Evolutionary conservation across 2,329 filamentous ascomycete genomes (phyloP), one percentile per base, ranked within the genome.

Genomic region (Colletotrichum sp.): DNA sequence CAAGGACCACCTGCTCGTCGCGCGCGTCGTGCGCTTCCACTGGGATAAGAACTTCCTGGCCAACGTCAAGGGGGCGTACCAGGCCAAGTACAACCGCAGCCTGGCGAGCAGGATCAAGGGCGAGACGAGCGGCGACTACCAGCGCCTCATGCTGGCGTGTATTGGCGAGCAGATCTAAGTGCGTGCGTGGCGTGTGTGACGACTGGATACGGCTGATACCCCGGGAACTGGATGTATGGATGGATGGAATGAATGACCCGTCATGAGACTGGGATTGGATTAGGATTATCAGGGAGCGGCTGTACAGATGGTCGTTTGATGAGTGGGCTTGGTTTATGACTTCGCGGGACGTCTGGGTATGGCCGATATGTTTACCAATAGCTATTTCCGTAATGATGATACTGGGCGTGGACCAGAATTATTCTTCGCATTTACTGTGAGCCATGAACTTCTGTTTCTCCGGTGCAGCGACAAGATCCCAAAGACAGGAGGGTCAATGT

Each of bases 91-190:
- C 84, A 89, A 91, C 79, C 92, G 87, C 80, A 93, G 92, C 77
- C 85, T 99, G 72, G 89, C 90, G 13, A 88, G 88, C 72, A 89
- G 95, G 64, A 94, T 99, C 81, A 91, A 91, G 82, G 92, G 93
- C 4, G 96, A 99, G 88, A 98, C 95, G 7, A 95, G 94, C 77
- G 95, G 96, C 6, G 94, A 98, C 84, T 98, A 97, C 80, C 89
- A 95, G 86, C 90, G 87, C 79, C 85, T 96, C 81, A 89, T 98
- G 90, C 85, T 98, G 78, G 95, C 94, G n/a, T 91, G 89, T 70
- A 85, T 92, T 67, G 90, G 89, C 21, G 89, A 90, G 79, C 72
- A 69, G n/a, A 70, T 78, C 24, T 78, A 24, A 77, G 64, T 28
- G 36, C 44, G 52, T 28, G 26, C 3, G 30, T 36, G 59, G 9